Evolutionary conservation across 2,329 filamentous ascomycete species (phyloP).

Genomic region (Epichloe glyceriae): DNA sequence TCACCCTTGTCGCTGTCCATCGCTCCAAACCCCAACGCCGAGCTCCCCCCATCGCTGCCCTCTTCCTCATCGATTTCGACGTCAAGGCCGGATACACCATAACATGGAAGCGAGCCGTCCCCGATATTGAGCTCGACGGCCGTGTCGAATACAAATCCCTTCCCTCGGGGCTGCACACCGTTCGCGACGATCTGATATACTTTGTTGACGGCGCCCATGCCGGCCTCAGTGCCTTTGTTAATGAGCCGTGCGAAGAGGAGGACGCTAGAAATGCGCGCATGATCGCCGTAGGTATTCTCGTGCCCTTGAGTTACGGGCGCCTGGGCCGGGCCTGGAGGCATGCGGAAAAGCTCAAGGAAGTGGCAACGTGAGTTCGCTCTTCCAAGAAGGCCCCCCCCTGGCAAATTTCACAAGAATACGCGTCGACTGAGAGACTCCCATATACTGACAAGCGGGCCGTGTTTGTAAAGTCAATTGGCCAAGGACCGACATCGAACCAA

Average conservation of each 20-base stretch:
- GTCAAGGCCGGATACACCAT: conserved; percentile 87
- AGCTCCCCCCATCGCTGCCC: conserved; percentile 45
- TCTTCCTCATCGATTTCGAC: conserved; percentile 86
- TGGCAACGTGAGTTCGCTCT: conserved; percentile 48
- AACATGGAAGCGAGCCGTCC: conserved; percentile 66
- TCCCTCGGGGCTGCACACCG: conserved; percentile 82
- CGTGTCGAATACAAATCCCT: conserved; percentile 93
- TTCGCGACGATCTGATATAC: conserved; percentile 81
- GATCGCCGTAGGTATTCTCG: conserved; percentile 80
- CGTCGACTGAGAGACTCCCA: background rate
- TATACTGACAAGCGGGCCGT: background rate
- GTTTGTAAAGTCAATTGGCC: conserved; percentile 40
- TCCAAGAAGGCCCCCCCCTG: background rate
- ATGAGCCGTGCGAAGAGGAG: conserved; percentile 63
- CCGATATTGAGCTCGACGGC: conserved; percentile 64
- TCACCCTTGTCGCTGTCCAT: conserved; percentile 22
- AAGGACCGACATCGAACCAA: conserved; percentile 49
- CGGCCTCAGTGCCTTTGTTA: conserved; percentile 84
- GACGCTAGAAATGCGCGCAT: conserved; percentile 79
- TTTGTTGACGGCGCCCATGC: conserved; percentile 71
- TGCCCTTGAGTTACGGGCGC: conserved; percentile 72
- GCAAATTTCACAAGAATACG: too few relatives aligned
- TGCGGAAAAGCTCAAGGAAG: conserved; percentile 58
- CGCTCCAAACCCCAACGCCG: conserved; percentile 18
- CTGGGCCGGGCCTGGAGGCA: conserved; percentile 84